Conservation (phyloP, 208 protist genomes). For the Crithidia brevicula region DNA sequence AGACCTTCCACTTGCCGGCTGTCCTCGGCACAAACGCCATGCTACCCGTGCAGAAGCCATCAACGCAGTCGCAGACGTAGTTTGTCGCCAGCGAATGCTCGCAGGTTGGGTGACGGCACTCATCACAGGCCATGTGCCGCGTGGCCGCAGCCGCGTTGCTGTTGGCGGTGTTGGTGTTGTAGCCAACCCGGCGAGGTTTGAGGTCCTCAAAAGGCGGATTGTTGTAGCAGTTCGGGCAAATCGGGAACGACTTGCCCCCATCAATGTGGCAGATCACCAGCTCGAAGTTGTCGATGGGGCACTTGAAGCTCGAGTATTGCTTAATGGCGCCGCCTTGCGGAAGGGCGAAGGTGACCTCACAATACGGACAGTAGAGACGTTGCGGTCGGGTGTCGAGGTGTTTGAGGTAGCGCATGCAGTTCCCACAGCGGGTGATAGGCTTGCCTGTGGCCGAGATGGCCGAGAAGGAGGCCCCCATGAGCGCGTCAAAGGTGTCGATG, state of each 20-base stretch:
- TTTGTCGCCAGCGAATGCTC: conserved; percentile 86
- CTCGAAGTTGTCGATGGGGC: conserved; percentile 95
- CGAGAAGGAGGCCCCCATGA: conserved; percentile 95
- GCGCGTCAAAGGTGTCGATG: conserved; percentile 92
- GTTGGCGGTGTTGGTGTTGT: not conserved
- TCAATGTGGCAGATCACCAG: conserved; percentile 92
- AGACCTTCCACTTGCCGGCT: conserved; percentile 88
- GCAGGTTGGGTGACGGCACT: conserved; percentile 94
- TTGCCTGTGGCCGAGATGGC: conserved; percentile 78
- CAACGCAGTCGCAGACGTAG: conserved; percentile 88
- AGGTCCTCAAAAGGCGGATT: conserved; percentile 92
- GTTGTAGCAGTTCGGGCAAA: conserved; percentile 96
- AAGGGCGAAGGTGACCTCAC: conserved; percentile 92
- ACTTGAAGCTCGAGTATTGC: conserved; percentile 83
- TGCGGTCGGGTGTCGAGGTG: conserved; percentile 84
- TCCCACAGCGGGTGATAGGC: conserved; percentile 90
- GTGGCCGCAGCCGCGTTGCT: not conserved
- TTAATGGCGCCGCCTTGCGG: conserved; percentile 90
- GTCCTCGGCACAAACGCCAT: conserved; percentile 90
- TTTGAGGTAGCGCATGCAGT: conserved; percentile 93
- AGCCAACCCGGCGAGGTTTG: conserved; percentile 1
- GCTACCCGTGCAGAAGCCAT: conserved; percentile 68
- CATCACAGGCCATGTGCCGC: conserved; percentile 88
- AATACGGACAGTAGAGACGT: conserved; percentile 94
- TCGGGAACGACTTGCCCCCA: conserved; percentile 86